phyloP scores from a whole-genome alignment of 805 yeast species.

The Hanseniaspora clermontiae region DNA sequence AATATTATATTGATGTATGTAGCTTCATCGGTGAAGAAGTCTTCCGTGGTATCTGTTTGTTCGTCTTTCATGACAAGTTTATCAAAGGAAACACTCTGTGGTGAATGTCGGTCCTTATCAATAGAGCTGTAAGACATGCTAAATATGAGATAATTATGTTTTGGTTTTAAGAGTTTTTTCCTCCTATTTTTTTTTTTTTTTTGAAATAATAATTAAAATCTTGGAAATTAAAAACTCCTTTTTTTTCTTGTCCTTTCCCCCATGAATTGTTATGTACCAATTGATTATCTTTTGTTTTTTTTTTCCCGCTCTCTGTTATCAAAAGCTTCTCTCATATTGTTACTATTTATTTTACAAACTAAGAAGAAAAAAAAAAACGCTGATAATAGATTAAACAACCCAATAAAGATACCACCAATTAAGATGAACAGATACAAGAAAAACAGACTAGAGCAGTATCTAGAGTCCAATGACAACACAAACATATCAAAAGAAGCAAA shows the following conservation, averaged over 20 bases:
- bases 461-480: slow-evolving; percentile 13
- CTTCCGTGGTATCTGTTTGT: background rate
- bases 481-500: slow-evolving; percentile 18
- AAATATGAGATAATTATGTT: background rate
- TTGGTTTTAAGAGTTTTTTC: background rate
- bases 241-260: too few relatives aligned
- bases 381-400: too few relatives aligned
- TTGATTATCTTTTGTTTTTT: too few relatives aligned
- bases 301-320: too few relatives aligned
- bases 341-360: too few relatives aligned
- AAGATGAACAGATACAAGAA: slow-evolving; percentile 2
- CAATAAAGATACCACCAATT: background rate
- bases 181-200: too few relatives aligned
- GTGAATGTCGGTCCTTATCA: background rate
- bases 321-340: too few relatives aligned
- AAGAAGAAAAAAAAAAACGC: too few relatives aligned
- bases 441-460: slow-evolving; percentile 7
- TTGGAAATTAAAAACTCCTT: too few relatives aligned
- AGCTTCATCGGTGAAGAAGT: slow-evolving; percentile 5
- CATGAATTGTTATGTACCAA: too few relatives aligned
- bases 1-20: slow-evolving; percentile 10
- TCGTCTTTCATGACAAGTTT: background rate
- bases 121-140: background rate
- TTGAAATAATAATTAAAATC: too few relatives aligned
- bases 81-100: background rate